These are phyloP conservation scores for Psilocybe sp. DNA, from an alignment of 768 basidiomycete genomes.

Conservation along the genomic window DNA sequence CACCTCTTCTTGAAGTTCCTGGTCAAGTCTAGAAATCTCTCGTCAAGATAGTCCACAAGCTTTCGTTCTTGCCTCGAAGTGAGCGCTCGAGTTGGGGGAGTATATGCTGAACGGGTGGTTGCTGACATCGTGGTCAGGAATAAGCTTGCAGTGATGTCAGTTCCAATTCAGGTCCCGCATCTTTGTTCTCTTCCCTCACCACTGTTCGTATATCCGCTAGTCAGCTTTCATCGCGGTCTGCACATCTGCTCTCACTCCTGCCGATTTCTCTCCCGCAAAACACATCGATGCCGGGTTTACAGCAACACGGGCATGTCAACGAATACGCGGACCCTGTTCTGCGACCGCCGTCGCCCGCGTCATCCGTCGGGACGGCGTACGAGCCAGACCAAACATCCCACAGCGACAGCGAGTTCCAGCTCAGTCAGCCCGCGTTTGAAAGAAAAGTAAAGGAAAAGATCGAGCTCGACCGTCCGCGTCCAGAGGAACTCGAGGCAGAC, in stretches of 20 bases:
- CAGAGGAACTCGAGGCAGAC: slow-evolving; percentile 40
- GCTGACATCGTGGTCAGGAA: too few species aligned
- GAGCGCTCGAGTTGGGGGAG: slow-evolving; percentile 28
- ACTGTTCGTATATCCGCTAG: neutral
- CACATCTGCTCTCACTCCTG: neutral
- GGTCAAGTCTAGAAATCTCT: slow-evolving; percentile 61
- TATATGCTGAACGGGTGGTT: too few species aligned
- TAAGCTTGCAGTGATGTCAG: too few species aligned
- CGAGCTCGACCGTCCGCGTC: slow-evolving; percentile 30
- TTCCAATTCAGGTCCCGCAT: too few species aligned
- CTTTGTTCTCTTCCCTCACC: too few species aligned
- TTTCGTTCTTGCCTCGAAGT: slow-evolving; percentile 60
- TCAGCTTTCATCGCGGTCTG: too few species aligned
- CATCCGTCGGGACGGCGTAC: slow-evolving; percentile 48
- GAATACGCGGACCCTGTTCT: slow-evolving; percentile 48
- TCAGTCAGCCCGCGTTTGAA: slow-evolving; percentile 38
- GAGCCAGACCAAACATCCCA: slow-evolving; percentile 42
- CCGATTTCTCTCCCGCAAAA: too few species aligned
- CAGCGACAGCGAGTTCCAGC: slow-evolving; percentile 39
- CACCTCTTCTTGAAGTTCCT: slow-evolving; percentile 76
- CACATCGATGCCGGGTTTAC: neutral
- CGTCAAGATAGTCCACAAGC: slow-evolving; percentile 64
- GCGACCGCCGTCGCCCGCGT: slow-evolving; percentile 49
- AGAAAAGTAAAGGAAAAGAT: slow-evolving; percentile 39
- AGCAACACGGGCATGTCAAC: too few species aligned